Conservation (phyloP, 1,284 basidiomycete species). For the Anthracocystis walkeri region DNA sequence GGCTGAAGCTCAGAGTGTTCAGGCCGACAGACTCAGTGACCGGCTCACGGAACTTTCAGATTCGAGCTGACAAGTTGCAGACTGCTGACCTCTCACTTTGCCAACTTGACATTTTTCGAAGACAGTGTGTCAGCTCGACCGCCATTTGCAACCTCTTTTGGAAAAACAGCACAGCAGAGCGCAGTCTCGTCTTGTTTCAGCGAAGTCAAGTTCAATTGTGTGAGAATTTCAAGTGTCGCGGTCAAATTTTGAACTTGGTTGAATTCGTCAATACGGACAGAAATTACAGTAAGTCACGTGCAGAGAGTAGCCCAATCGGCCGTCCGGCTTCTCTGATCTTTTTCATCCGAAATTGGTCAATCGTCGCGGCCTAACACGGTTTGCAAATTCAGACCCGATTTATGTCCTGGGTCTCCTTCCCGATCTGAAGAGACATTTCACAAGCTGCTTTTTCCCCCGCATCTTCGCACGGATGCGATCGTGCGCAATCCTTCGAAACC, state of each 20-base stretch:
- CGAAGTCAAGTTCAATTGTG: neutral
- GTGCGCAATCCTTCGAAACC: neutral
- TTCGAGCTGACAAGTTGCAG: no score
- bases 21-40: neutral
- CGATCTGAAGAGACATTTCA: neutral
- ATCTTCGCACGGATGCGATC: slow-evolving; percentile 7
- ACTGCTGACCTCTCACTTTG: no score
- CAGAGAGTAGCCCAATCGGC: neutral
- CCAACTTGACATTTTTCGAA: neutral
- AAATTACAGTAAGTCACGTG: slow-evolving; percentile 2
- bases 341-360: no score
- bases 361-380: neutral
- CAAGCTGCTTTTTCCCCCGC: neutral
- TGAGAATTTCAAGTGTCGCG: neutral
- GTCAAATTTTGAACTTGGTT: neutral
- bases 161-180: neutral
- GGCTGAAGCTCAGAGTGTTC: neutral
- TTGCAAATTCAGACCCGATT: neutral
- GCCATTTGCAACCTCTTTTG: neutral
- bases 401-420: neutral
- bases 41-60: neutral
- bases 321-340: neutral
- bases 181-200: neutral
- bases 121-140: neutral
- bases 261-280: neutral